Base-by-base conservation (phyloP, 2,329 filamentous ascomycete species). In the Ustulina deusta region DNA sequence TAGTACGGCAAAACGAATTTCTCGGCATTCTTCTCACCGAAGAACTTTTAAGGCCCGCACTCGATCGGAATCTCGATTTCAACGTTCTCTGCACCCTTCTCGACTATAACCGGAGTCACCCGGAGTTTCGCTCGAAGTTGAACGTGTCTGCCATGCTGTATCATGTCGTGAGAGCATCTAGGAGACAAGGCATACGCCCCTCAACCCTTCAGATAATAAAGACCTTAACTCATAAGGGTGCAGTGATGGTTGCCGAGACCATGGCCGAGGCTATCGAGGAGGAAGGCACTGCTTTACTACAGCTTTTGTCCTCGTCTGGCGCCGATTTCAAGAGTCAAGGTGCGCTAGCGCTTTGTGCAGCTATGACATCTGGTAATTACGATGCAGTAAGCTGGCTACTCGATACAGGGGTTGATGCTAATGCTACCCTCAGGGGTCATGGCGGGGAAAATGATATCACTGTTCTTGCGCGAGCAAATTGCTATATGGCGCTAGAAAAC, bases 261-360 rank as follows among this genome's bases (percentile, higher is more conserved):
- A 55, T 65, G 5, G 0, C 2, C 11, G 10, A 1, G 1, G 46
- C 62, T 6, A 38, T 60, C 22, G 36, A 65, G 46, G 4, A 1
- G 0, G 11, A 60, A 65, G 56, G 63, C 6, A 56, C 22, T 3
- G 20, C 11, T 40, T 32, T 65, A 6, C 48, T 65, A 9, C 17
- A 40, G 15, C 13, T 56, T 29, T 4, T 65, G 3, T 60, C n/a
- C 3, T 36, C 36, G 27, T 29, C 17, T 9, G 22, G 32, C 11
- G 48, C 38, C 10, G 32, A 63, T 32, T 44, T 63, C 25, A 44
- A 54, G n/a, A 52, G 10, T 2, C 6, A 57, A 11, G 64, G 64
- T 3, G 22, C 32, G 34, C 4, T n/a, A 1, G 51, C 64, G 10
- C 52, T 66, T 20, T 51, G 49, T 5, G 34, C 6, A 9, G 59